Evolutionary conservation across 2,329 filamentous ascomycete genomes (phyloP).

Genomic region (Nigrospora osmanthi): DNA sequence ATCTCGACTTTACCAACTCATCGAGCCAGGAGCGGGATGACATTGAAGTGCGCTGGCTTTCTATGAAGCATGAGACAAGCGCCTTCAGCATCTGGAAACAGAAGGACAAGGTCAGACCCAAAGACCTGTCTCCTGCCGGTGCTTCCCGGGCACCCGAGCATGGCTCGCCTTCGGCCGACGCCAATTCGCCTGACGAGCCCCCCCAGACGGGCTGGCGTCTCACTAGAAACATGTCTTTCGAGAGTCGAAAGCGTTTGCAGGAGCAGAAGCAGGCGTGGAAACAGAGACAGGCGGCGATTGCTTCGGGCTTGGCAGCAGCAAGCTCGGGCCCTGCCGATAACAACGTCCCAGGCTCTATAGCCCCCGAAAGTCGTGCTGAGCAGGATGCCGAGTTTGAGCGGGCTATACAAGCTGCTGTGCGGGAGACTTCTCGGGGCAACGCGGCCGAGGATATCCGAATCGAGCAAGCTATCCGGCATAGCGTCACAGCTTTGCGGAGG

Average conservation of each 20-base stretch:
- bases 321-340: constrained; percentile 6
- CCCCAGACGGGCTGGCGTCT: constrained; percentile 39
- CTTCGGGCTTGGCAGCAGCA: constrained; percentile 7
- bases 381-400: constrained; percentile 60
- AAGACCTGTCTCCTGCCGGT: constrained; percentile 17
- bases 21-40: constrained; percentile 52
- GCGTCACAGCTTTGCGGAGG: constrained; percentile 47
- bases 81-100: constrained; percentile 47
- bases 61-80: constrained; percentile 50
- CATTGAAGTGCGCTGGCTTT: constrained; percentile 60
- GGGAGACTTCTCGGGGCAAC: constrained; percentile 63
- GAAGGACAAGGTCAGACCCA: constrained; percentile 31
- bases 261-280: constrained; percentile 38
- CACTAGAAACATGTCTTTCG: constrained; percentile 37
- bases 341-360: constrained; percentile 9
- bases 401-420: constrained; percentile 63
- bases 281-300: constrained; percentile 18
- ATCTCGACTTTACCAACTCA: constrained; percentile 51
- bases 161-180: constrained; percentile 9
- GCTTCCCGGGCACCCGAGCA: constrained; percentile 5
- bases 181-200: constrained; percentile 10
- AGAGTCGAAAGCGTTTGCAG: constrained; percentile 43
- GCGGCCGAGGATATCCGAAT: constrained; percentile 61
- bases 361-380: constrained; percentile 6
- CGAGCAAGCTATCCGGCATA: constrained; percentile 67